Percentiles rank a stretch among this genome's conserved stretches.
phyloP scores from a whole-genome alignment of 805 yeast genomes.

The Metschnikowia colocasiae region DNA sequence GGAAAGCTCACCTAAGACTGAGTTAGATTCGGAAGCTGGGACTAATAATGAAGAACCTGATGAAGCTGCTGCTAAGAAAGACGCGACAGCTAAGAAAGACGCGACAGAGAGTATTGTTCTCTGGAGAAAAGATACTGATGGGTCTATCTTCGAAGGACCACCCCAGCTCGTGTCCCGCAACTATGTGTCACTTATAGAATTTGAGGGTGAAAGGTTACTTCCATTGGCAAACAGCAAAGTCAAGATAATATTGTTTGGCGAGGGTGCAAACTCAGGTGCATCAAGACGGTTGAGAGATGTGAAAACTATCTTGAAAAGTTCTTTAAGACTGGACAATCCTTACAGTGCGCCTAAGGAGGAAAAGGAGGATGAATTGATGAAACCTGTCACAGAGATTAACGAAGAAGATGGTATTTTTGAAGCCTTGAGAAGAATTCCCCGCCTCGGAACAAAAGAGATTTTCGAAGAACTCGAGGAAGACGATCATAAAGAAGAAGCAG shows the following conservation, averaged over 20 bases:
- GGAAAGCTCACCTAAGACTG: neutral
- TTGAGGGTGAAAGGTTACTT: conserved; percentile 31
- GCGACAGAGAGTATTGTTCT: conserved; percentile 3
- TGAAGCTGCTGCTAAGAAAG: neutral
- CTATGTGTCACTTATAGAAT: conserved; percentile 50
- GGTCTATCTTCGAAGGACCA: conserved; percentile 61
- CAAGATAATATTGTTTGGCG: conserved; percentile 52
- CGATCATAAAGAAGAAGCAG: conserved; percentile 35
- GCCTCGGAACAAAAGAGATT: conserved; percentile 54
- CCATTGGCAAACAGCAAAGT: conserved; percentile 26
- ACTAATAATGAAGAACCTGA: conserved; percentile 4
- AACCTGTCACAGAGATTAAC: conserved; percentile 30
- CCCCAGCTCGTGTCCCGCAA: conserved; percentile 56
- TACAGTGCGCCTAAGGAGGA: conserved; percentile 33
- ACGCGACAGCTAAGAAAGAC: conserved; percentile 3
- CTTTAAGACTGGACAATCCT: conserved; percentile 38
- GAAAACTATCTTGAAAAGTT: conserved; percentile 40
- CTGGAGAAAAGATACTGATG: conserved; percentile 7
- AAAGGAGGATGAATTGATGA: conserved; percentile 30
- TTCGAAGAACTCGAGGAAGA: conserved; percentile 42
- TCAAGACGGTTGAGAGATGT: conserved; percentile 52
- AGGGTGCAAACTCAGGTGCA: conserved; percentile 50
- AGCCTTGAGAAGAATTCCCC: conserved; percentile 48
- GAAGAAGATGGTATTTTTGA: conserved; percentile 41
- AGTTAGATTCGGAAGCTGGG: neutral